These are phyloP conservation scores for Pedinophyceae sp. DNA, from an alignment of 139 green algal species.

Conservation along the genomic window DNA sequence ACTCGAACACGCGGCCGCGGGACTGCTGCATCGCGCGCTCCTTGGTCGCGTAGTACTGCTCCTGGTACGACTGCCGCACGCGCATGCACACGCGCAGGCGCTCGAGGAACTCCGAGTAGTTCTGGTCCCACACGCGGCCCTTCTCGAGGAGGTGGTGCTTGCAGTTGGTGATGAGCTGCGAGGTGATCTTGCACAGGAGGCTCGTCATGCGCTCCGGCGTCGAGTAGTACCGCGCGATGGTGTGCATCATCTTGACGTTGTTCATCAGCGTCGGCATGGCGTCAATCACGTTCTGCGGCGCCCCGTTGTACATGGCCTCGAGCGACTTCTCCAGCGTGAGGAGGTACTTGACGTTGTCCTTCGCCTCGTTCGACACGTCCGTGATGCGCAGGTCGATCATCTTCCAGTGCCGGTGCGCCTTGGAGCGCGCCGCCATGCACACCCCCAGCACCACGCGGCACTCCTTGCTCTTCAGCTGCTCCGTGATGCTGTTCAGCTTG, in stretches of 20 bases:
- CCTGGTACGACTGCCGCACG: constrained; percentile 29
- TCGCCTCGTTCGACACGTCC: constrained; percentile 74
- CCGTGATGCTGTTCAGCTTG: constrained; percentile 62
- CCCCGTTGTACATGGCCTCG: constrained; percentile 57
- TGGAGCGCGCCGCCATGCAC: constrained; percentile 23
- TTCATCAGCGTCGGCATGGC: constrained; percentile 53
- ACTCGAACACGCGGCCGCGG: constrained; percentile 50
- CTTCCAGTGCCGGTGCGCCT: constrained; percentile 52
- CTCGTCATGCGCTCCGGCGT: constrained; percentile 61
- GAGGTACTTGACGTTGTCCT: constrained; percentile 87
- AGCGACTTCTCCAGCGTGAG: constrained; percentile 64
- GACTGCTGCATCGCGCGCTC: constrained; percentile 29
- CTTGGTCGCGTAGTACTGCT: constrained; percentile 46
- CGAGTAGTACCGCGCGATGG: constrained; percentile 75
- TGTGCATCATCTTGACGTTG: constrained; percentile 73
- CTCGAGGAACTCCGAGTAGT: constrained; percentile 40
- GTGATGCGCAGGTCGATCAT: constrained; percentile 56
- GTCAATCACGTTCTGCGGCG: constrained; percentile 47
- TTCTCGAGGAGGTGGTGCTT: constrained; percentile 41
- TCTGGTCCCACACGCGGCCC: constrained; percentile 60
- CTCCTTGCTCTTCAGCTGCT: constrained; percentile 66
- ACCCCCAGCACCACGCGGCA: constrained; percentile 60
- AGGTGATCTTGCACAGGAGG: constrained; percentile 69
- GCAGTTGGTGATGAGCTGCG: constrained; percentile 59
- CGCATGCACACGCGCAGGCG: constrained; percentile 17